phyloP scores from a whole-genome alignment of 1,284 basidiomycete genomes.

The Ganoderma lingzhi region DNA sequence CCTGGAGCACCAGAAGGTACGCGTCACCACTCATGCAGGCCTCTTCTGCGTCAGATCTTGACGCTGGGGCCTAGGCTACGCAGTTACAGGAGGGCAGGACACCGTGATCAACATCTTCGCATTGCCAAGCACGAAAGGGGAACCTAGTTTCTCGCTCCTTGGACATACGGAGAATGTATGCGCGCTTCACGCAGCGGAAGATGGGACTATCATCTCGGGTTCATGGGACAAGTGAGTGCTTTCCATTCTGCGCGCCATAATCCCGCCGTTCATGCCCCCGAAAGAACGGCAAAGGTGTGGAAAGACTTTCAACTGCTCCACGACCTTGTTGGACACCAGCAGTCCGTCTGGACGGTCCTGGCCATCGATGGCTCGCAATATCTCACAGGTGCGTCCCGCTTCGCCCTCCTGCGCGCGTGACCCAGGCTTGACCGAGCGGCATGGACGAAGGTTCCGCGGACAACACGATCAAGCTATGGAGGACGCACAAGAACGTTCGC shows the following conservation, averaged over 20 bases:
- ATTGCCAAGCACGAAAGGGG: slow-evolving; percentile 61
- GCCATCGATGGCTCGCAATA: slow-evolving; percentile 83
- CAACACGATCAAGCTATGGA: slow-evolving; percentile 92
- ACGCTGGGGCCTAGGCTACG: slow-evolving; percentile 66
- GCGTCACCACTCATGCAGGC: slow-evolving; percentile 27
- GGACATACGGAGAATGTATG: slow-evolving; percentile 96
- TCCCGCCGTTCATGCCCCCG: slow-evolving; percentile 14
- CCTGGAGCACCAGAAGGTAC: slow-evolving; percentile 74
- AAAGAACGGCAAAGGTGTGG: slow-evolving; percentile 95
- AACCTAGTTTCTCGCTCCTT: slow-evolving; percentile 82
- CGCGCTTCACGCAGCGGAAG: slow-evolving; percentile 75
- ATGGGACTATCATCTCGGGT: slow-evolving; percentile 88
- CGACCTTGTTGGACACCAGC: slow-evolving; percentile 86
- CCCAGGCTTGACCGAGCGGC: slow-evolving; percentile 4
- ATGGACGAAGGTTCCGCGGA: slow-evolving; percentile 84
- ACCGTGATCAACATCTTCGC: slow-evolving; percentile 85
- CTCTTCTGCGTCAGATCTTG: slow-evolving; percentile 9
- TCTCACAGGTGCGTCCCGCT: slow-evolving; percentile 73
- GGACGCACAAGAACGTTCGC: slow-evolving; percentile 74
- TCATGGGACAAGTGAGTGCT: slow-evolving; percentile 92
- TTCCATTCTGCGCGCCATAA: slow-evolving; percentile 10
- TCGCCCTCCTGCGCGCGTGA: slow-evolving; percentile 11
- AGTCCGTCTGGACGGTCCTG: slow-evolving; percentile 95
- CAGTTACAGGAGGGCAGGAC: slow-evolving; percentile 87
- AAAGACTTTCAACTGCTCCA: slow-evolving; percentile 79